Evolutionary conservation across 2,329 filamentous ascomycete species (phyloP), one percentile per base, ranked within the genome.

Genomic region (Colletotrichum filicis): DNA sequence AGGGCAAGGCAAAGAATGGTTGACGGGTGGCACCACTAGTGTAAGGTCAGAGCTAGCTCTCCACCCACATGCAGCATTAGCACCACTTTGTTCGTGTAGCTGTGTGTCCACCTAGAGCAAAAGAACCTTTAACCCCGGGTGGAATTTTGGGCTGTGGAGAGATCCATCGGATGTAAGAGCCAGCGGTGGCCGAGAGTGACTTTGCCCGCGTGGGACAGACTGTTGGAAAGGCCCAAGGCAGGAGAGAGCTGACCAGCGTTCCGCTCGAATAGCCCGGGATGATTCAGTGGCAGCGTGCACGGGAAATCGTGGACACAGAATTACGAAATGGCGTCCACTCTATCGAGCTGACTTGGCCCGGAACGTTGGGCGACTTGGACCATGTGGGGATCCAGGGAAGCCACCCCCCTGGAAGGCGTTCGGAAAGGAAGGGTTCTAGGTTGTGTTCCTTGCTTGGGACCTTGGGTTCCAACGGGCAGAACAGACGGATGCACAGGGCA

Each of bases 111-210:
- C 52, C 42, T 24, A 24, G 19, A 52, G 58, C 64, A 68, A 72
- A 72, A 49, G 64, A 62, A 58, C 63, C 64, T 58, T 58, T 24
- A 32, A 49, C 37, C 49, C 26, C 35, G 37, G 46, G 64, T 55
- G 68, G 64, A 11, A n/a, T 53, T 14, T 55, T 32, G 53, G 69
- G 30, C 53, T 42, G 53, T 63, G 35, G 55, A 56, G 26, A 37
- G 58, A 37, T 57, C 66, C 66, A 73, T 59, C 42, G 52, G 32
- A n/a, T 22, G 46, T 46, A 52, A 64, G 59, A 60, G 68, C 69
- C 66, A 60, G 59, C 55, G 59, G 66, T 46, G 66, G 66, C 32
- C 16, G 66, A 73, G 16, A 66, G 32, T 19, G 66, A 35, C 24
- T 37, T 24, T 46, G 30, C 64, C 28, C 32, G 66, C 9, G 24